Percentiles rank a stretch among this genome's conserved stretches.
Conservation (phyloP, 2,329 filamentous ascomycete genomes). For the Penicillium sp. region DNA sequence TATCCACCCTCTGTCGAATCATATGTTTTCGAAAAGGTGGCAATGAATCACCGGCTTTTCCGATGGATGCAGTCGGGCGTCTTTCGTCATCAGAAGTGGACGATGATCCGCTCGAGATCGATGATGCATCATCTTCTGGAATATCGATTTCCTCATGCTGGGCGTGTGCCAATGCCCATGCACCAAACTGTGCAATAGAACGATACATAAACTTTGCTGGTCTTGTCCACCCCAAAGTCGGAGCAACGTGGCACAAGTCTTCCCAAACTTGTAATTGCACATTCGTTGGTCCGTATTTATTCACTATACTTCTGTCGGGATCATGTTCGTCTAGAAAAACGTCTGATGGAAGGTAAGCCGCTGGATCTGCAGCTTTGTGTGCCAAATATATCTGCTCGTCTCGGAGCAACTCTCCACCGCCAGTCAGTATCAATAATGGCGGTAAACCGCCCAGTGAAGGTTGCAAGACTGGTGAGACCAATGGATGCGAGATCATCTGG, state of each 20-base stretch:
- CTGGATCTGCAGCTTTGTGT: slow-evolving; percentile 86
- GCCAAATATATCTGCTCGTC: slow-evolving; percentile 95
- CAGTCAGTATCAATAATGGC: slow-evolving; percentile 78
- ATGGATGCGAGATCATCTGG: slow-evolving; percentile 74
- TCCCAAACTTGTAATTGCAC: slow-evolving; percentile 97
- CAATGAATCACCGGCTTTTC: slow-evolving; percentile 80
- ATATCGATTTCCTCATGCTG: slow-evolving; percentile 79
- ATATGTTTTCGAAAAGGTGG: slow-evolving; percentile 79
- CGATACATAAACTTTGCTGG: slow-evolving; percentile 96
- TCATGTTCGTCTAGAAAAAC: slow-evolving; percentile 61
- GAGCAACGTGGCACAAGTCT: slow-evolving; percentile 85
- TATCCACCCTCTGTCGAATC: slow-evolving; percentile 83
- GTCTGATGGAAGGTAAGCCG: slow-evolving; percentile 67
- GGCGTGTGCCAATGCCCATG: slow-evolving; percentile 81
- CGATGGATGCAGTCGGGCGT: slow-evolving; percentile 50
- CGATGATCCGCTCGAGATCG: slow-evolving; percentile 55
- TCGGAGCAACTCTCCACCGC: slow-evolving; percentile 81
- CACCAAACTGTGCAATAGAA: slow-evolving; percentile 85
- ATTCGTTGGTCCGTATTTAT: slow-evolving; percentile 74
- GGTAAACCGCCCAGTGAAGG: slow-evolving; percentile 85
- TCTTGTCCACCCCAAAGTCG: slow-evolving; percentile 91
- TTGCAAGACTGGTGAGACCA: slow-evolving; percentile 86
- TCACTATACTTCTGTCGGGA: slow-evolving; percentile 50
- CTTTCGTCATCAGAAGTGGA: slow-evolving; percentile 18
- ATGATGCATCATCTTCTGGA: slow-evolving; percentile 68